Evolutionary conservation across 164 flowering plant genomes (phyloP).

Genomic region (Magnolia sinica): DNA sequence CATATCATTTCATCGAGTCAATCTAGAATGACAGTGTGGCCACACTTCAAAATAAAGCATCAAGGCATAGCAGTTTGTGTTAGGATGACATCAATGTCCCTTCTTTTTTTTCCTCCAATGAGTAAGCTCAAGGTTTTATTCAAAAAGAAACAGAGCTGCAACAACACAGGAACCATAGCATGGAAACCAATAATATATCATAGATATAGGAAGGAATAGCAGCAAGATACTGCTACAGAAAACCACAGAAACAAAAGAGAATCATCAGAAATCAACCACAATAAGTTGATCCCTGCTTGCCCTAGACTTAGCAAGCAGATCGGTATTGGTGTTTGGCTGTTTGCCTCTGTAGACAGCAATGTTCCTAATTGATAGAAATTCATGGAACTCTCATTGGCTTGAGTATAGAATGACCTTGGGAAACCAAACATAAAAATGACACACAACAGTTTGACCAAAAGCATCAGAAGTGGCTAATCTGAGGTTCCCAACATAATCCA

Average conservation of each 20-base stretch:
- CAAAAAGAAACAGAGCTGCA: no score
- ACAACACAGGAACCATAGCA: no score
- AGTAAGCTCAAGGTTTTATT: no score
- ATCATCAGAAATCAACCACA: no score
- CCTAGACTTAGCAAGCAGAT: no score
- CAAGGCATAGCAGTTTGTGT: background rate
- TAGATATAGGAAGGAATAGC: background rate
- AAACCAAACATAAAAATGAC: background rate
- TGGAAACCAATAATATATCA: background rate
- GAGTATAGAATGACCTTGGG: background rate
- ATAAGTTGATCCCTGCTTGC: no score
- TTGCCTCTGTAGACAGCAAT: no score
- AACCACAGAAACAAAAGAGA: background rate
- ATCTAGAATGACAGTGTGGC: background rate
- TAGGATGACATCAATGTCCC: no score
- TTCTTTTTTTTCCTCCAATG: no score
- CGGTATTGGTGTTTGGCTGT: no score
- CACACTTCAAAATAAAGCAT: background rate
- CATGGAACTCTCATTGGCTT: background rate
- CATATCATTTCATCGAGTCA: background rate
- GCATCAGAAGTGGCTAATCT: background rate
- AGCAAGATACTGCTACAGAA: background rate
- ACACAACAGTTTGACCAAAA: background rate
- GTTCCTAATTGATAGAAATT: no score
- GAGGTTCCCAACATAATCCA: background rate